Percentiles rank a stretch among this genome's conserved stretches.
These are phyloP conservation scores for Lentinula sp. DNA, from an alignment of 768 basidiomycete genomes.

Conservation along the genomic window DNA sequence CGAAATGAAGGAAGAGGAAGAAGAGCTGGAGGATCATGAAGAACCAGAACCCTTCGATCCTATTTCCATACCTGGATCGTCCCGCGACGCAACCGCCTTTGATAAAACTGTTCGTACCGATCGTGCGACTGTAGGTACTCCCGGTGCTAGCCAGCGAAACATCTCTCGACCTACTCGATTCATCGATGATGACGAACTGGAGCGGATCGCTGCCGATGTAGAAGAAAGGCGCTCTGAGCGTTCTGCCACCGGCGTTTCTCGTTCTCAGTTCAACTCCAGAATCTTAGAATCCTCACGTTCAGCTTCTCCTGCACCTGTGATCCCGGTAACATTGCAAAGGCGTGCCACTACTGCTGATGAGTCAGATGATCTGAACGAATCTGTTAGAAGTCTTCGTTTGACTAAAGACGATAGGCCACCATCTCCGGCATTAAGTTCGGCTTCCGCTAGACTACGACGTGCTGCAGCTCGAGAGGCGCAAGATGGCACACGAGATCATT, in stretches of 20 bases:
- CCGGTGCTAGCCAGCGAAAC: slow-evolving; percentile 14
- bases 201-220: slow-evolving; percentile 59
- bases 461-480: not conserved
- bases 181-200: slow-evolving; percentile 52
- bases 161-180: slow-evolving; percentile 23
- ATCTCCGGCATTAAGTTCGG: not conserved
- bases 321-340: not conserved
- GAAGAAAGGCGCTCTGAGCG: slow-evolving; percentile 44
- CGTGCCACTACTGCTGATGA: not conserved
- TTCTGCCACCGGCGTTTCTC: slow-evolving; percentile 1
- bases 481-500: not conserved
- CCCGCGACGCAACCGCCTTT: slow-evolving; percentile 15
- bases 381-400: not conserved
- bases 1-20: slow-evolving; percentile 18
- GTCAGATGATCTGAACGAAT: not conserved
- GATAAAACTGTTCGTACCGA: slow-evolving; percentile 50
- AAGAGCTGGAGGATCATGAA: slow-evolving; percentile 16
- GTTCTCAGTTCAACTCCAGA: slow-evolving; percentile 1
- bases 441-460: not conserved
- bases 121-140: slow-evolving; percentile 40
- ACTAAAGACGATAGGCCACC: not conserved
- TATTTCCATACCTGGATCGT: slow-evolving; percentile 23
- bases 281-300: not conserved
- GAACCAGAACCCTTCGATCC: slow-evolving; percentile 30
- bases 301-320: not conserved